Evolutionary conservation across 495 filamentous ascomycete genomes (phyloP), one percentile per base, ranked within the genome.

Genomic region (Cenococcum geophilum): DNA sequence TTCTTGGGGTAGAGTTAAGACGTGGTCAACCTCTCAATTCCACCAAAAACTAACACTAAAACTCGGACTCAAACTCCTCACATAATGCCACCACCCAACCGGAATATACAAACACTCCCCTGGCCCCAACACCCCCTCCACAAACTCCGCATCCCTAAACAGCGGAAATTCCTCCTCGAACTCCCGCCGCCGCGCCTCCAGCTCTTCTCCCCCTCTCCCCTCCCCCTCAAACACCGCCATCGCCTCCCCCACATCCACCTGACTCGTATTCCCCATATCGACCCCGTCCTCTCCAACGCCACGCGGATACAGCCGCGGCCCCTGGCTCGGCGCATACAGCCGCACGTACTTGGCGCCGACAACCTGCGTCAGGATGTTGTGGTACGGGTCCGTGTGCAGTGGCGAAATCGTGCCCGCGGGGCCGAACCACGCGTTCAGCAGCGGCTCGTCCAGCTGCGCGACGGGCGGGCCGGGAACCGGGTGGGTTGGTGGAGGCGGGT

Each of bases 41-140:
- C 92, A 99, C 93, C 93, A 99, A 72, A 96, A 98, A 72, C 91
- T 97, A 37, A 97, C 92, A 69, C 95, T 97, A 64, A 95, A 88
- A 62, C 93, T 96, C 36, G 86, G 86, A 57, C 81, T 88, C 71
- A 97, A 68, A 37, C 89, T 89, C 63, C 87, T 78, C 5, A 99
- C 90, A 79, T 96, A 97, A 78, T 99, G 93, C 93, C 93, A 99
- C 93, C 93, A 99, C 20, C 92, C 93, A 3, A 89, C 78, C 4
- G 93, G 93, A 56, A 99, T 91, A 76, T 95, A 96, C 61, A 99
- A 71, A 65, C 83, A 87, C 60, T 98, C 91, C 0, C 92, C 93
- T 27, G 85, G 85, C 36, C 79, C 82, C 22, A 98, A 72, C 0
- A 97, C 81, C 16, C 83, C 86, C 69, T 98, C 93, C 12, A 91